Evolutionary conservation across 768 basidiomycete species (phyloP).

Genomic region (Rhodotorula graminis): DNA sequence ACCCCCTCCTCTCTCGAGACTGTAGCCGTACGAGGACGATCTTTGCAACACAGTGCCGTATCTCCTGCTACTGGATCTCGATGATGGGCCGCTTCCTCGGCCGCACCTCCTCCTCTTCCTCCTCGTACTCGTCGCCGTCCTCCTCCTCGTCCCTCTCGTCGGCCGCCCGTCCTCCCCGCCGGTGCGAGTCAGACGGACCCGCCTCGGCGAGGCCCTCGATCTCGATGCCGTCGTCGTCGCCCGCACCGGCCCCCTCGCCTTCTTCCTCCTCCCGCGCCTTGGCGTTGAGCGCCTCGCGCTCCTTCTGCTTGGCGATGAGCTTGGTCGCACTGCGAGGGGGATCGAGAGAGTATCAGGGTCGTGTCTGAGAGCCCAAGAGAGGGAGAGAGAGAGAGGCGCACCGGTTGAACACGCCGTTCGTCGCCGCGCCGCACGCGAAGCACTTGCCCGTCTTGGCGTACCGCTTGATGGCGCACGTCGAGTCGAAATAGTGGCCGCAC

Average conservation of each 20-base stretch:
- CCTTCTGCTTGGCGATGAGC: constrained; percentile 73
- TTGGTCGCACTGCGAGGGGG: constrained; percentile 64
- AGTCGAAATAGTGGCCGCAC: constrained; percentile 95
- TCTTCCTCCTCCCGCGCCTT: constrained; percentile 41
- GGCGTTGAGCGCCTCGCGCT: constrained; percentile 51
- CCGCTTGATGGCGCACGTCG: constrained; percentile 88
- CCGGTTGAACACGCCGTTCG: constrained; percentile 89
- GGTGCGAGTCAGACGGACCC: background rate
- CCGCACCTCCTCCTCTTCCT: constrained; percentile 23
- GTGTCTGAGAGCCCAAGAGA: accelerated
- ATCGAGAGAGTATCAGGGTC: background rate
- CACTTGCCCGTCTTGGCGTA: constrained; percentile 93
- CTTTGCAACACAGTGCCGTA: background rate
- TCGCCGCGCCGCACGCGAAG: constrained; percentile 84
- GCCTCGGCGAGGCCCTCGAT: constrained; percentile 39
- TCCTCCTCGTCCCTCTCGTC: constrained; percentile 10
- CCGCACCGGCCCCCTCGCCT: constrained; percentile 29
- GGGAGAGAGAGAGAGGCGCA: background rate
- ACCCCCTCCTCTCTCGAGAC: background rate
- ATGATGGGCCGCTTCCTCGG: constrained; percentile 23
- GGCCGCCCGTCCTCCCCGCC: background rate
- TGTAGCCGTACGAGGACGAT: background rate
- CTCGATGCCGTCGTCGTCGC: constrained; percentile 38
- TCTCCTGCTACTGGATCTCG: constrained; percentile 22
- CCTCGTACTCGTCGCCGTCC: constrained; percentile 13